These are phyloP conservation scores for Tulasnella sp. DNA, from an alignment of 768 basidiomycete genomes.

Conservation along the genomic window DNA sequence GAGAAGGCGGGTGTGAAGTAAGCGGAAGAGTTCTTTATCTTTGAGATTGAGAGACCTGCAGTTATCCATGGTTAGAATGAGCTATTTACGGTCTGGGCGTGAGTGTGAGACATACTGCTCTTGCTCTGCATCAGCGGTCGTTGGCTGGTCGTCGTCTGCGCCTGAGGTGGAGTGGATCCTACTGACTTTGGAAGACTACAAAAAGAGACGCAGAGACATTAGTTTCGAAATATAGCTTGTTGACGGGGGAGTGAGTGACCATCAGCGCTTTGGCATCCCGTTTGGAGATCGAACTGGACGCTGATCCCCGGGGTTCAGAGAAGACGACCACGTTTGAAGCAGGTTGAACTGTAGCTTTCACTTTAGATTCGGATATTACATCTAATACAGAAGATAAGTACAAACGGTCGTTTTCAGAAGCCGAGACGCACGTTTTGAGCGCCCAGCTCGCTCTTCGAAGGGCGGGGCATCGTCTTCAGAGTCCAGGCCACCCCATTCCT, in stretches of 20 bases:
- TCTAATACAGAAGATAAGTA: background rate
- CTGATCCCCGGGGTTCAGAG: background rate
- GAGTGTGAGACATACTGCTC: slow-evolving; percentile 35
- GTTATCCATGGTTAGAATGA: slow-evolving; percentile 11
- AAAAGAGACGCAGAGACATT: background rate
- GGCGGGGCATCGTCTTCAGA: background rate
- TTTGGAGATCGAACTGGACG: slow-evolving; percentile 31
- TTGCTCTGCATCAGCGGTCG: slow-evolving; percentile 38
- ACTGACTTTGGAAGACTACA: slow-evolving; percentile 72
- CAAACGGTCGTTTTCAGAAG: background rate
- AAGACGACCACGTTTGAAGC: slow-evolving; percentile 12
- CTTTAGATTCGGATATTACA: background rate
- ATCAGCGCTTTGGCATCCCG: slow-evolving; percentile 22
- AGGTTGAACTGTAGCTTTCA: background rate
- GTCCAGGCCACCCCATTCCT: slow-evolving; percentile 12
- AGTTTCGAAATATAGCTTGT: background rate
- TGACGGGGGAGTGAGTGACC: background rate
- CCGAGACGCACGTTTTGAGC: background rate
- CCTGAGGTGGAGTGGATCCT: slow-evolving; percentile 46
- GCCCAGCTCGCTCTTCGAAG: background rate
- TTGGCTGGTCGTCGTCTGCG: slow-evolving; percentile 26
- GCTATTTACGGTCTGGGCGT: background rate
- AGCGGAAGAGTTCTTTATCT: slow-evolving; percentile 69
- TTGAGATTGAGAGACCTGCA: slow-evolving; percentile 69
- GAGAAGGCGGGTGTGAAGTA: slow-evolving; percentile 74